These are phyloP conservation scores for Parasitella parasitica DNA, from an alignment of 371 early-diverging fungal genomes.

Conservation along the genomic window DNA sequence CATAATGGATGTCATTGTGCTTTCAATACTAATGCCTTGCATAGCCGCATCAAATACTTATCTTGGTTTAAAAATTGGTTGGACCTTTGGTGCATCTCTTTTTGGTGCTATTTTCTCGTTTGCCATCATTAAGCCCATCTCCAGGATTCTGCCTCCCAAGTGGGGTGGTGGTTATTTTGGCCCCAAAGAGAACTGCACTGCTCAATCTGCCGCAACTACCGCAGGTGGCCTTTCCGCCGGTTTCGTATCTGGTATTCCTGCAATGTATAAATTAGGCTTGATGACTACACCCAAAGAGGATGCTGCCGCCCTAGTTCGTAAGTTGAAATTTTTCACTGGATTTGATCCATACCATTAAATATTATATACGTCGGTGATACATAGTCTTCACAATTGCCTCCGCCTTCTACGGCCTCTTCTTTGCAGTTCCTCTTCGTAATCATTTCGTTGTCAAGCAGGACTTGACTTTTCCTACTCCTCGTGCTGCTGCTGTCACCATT, in stretches of 20 bases:
- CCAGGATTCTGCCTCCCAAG: constrained; percentile 37
- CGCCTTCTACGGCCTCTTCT: constrained; percentile 76
- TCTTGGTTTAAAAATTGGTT: constrained; percentile 71
- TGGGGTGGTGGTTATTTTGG: constrained; percentile 70
- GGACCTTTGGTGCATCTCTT: constrained; percentile 72
- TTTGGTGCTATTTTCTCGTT: constrained; percentile 74
- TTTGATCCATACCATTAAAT: too few relatives aligned
- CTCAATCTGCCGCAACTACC: constrained; percentile 71
- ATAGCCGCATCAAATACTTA: constrained; percentile 75
- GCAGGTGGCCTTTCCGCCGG: constrained; percentile 73
- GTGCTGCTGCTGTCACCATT: constrained; percentile 71
- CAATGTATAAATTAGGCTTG: constrained; percentile 67
- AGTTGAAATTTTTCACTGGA: neutral
- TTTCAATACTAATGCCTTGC: neutral
- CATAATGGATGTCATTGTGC: neutral
- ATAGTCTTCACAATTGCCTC: constrained; percentile 55
- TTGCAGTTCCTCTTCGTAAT: constrained; percentile 70
- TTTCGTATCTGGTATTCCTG: constrained; percentile 71
- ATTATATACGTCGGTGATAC: too few relatives aligned
- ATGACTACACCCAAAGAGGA: constrained; percentile 52
- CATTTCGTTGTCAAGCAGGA: constrained; percentile 73
- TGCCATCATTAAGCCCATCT: constrained; percentile 64
- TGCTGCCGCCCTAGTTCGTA: constrained; percentile 44
- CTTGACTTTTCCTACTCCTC: constrained; percentile 71
- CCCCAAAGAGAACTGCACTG: constrained; percentile 68